Conservation (phyloP, 257 asterid species). For the Fraxinus anomala region DNA sequence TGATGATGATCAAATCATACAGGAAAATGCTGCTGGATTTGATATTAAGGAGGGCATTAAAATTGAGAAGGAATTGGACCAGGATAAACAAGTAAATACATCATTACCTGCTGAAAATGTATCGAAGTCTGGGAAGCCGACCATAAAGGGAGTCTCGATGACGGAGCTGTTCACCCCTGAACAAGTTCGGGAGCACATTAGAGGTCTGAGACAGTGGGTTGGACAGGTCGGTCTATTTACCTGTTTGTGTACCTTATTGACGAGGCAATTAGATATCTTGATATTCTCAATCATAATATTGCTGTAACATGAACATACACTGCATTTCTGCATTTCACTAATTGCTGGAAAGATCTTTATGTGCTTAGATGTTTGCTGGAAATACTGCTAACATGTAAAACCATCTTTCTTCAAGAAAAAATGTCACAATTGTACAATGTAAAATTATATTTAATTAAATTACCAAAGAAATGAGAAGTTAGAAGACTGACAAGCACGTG, state of each 20-base stretch:
- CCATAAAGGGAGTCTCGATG: constrained; percentile 90
- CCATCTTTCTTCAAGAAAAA: not conserved
- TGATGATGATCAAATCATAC: constrained; percentile 42
- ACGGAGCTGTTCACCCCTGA: constrained; percentile 90
- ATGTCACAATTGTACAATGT: not conserved
- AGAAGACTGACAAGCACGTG: not conserved
- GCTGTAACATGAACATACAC: not conserved
- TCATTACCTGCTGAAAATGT: constrained; percentile 53
- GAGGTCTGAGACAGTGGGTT: constrained; percentile 90
- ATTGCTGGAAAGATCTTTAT: constrained; percentile 9
- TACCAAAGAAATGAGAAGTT: not conserved
- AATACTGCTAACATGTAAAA: constrained; percentile 1
- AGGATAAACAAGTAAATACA: constrained; percentile 52
- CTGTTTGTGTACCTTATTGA: constrained; percentile 14
- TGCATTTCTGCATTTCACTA: constrained; percentile 13
- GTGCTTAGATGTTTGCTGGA: not conserved
- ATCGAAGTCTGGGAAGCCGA: constrained; percentile 90
- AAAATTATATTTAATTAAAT: too few species aligned
- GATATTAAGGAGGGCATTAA: constrained; percentile 47
- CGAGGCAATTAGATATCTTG: constrained; percentile 1
- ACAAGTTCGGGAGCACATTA: constrained; percentile 78
- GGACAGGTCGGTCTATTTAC: constrained; percentile 76
- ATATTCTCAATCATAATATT: constrained; percentile 16
- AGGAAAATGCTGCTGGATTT: constrained; percentile 43
- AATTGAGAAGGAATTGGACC: constrained; percentile 60